Evolutionary conservation across 345 rosid genomes (phyloP).

Genomic region (Jatropha curcas): DNA sequence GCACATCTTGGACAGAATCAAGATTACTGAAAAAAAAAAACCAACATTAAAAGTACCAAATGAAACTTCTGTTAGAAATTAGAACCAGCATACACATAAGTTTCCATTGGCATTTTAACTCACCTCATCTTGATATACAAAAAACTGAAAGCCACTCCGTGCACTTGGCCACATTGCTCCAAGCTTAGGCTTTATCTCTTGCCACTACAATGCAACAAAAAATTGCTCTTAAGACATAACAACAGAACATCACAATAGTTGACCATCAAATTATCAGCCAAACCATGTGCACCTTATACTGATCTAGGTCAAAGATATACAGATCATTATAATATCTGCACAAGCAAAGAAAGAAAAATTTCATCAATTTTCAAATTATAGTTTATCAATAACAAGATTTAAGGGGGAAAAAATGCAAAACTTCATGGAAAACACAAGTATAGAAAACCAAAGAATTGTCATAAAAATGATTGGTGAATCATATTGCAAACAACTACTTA

Average conservation of each 20-base stretch:
- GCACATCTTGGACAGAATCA: neutral
- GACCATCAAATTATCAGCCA: conserved; percentile 6
- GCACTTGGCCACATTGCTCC: conserved; percentile 96
- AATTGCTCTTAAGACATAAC: conserved; percentile 18
- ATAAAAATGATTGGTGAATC: neutral
- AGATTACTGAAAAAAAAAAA: neutral
- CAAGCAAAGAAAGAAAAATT: conserved; percentile 18
- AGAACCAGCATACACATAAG: too few relatives aligned
- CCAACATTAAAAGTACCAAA: conserved; percentile 4
- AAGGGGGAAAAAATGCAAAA: neutral
- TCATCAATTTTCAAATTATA: neutral
- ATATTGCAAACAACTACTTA: neutral
- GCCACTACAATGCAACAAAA: conserved; percentile 64
- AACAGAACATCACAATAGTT: neutral
- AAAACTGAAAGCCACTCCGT: conserved; percentile 92
- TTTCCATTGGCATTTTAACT: conserved; percentile 18
- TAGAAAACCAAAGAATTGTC: neutral
- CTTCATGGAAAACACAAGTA: too few relatives aligned
- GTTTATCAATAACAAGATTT: neutral
- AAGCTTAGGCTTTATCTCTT: conserved; percentile 92
- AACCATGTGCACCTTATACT: conserved; percentile 70
- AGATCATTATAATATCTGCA: conserved; percentile 86
- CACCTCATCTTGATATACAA: conserved; percentile 87
- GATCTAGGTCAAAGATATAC: conserved; percentile 81
- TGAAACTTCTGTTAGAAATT: too few relatives aligned